Conservation (phyloP, 164 flowering plant species). For the Macadamia tetraphylla region DNA sequence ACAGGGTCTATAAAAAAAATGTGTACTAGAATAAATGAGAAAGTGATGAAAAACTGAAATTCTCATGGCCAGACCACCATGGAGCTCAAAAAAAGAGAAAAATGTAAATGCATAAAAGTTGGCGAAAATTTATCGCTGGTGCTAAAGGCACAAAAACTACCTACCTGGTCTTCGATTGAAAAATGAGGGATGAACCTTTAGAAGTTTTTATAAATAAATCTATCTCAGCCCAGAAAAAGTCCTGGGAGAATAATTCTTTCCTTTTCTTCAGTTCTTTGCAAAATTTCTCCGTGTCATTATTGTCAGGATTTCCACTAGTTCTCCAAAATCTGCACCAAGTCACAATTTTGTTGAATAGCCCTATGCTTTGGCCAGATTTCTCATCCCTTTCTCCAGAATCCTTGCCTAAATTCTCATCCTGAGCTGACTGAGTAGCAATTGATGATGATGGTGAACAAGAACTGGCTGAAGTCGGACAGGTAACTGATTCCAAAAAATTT, state of each 20-base stretch:
- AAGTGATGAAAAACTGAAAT: not conserved
- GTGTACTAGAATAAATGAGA: not conserved
- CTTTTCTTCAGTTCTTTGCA: conserved; percentile 10
- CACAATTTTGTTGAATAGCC: conserved; percentile 22
- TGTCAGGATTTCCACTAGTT: conserved; percentile 7
- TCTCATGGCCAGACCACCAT: not conserved
- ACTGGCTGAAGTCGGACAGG: conserved; percentile 9
- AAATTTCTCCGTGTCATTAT: conserved; percentile 14
- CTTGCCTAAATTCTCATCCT: conserved; percentile 8
- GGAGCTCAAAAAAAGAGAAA: conserved; percentile 1
- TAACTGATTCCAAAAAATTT: conserved; percentile 9
- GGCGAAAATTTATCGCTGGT: not conserved
- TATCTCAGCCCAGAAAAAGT: conserved; percentile 57
- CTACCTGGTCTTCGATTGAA: conserved; percentile 68
- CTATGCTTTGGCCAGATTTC: conserved; percentile 13
- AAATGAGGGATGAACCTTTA: conserved; percentile 34
- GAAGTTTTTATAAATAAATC: conserved; percentile 41
- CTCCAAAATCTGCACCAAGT: conserved; percentile 33
- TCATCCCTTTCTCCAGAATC: conserved; percentile 15
- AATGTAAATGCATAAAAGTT: not conserved
- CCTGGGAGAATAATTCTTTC: conserved; percentile 29
- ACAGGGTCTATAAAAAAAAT: no score
- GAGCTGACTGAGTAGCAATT: conserved; percentile 11
- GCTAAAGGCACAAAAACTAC: not conserved
- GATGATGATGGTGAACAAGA: conserved; percentile 14